Conservation (phyloP, 129 eudicot species). For the Flaveria brownii region DNA sequence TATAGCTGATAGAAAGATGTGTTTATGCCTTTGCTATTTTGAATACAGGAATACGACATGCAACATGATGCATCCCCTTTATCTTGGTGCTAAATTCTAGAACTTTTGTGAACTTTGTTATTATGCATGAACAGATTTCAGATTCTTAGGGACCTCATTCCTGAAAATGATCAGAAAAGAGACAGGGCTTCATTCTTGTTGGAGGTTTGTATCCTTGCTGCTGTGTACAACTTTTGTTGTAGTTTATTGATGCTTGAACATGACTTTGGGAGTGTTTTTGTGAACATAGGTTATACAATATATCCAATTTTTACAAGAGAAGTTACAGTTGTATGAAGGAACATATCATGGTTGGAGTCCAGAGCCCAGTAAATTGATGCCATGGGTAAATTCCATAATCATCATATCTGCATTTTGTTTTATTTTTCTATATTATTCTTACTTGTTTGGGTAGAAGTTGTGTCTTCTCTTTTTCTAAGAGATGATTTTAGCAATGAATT, state of each 20-base stretch:
- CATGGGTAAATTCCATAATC: slow-evolving; percentile 54
- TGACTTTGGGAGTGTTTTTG: slow-evolving; percentile 21
- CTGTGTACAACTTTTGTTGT: background rate
- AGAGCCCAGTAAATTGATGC: slow-evolving; percentile 61
- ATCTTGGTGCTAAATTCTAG: slow-evolving; percentile 7
- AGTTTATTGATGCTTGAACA: background rate
- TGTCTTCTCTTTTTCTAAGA: background rate
- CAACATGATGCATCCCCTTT: slow-evolving; percentile 21
- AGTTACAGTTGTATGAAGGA: slow-evolving; percentile 68
- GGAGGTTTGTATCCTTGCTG: slow-evolving; percentile 57
- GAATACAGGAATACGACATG: slow-evolving; percentile 9
- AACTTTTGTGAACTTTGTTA: background rate
- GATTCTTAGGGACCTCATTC: slow-evolving; percentile 73
- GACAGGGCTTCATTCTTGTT: slow-evolving; percentile 90
- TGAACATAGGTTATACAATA: slow-evolving; percentile 75
- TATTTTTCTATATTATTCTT: slow-evolving; percentile 2
- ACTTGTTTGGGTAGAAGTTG: slow-evolving; percentile 11
- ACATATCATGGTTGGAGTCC: slow-evolving; percentile 68
- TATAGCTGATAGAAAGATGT: too few species aligned
- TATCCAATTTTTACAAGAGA: slow-evolving; percentile 81
- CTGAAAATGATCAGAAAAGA: slow-evolving; percentile 89
- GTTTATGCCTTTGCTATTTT: background rate
- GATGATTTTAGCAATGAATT: background rate
- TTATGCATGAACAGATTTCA: slow-evolving; percentile 63
- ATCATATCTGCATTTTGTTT: background rate